Conservation (phyloP, 345 rosid genomes). For the Trapa incisa region DNA sequence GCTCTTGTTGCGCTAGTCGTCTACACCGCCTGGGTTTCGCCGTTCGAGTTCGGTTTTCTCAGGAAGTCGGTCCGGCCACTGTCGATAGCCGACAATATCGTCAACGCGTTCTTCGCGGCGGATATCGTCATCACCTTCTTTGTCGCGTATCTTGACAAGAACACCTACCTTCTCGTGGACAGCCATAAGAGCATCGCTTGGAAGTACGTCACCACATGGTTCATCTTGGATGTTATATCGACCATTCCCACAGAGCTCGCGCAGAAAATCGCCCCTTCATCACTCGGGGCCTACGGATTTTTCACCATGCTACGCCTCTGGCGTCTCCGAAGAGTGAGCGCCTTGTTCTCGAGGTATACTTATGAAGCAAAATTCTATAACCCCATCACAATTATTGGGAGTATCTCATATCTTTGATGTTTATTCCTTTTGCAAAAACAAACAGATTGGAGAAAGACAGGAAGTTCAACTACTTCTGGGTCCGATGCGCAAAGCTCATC, state of each 20-base stretch:
- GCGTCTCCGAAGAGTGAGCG: constrained; percentile 96
- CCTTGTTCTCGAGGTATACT: constrained; percentile 66
- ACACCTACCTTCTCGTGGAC: constrained; percentile 62
- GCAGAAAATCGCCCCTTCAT: constrained; percentile 38
- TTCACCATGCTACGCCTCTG: constrained; percentile 94
- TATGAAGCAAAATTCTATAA: too few relatives aligned
- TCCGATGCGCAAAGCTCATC: constrained; percentile 81
- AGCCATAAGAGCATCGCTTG: constrained; percentile 55
- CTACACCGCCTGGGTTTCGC: constrained; percentile 92
- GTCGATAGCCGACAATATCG: constrained; percentile 61
- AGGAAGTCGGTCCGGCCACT: constrained; percentile 38
- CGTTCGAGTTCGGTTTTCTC: constrained; percentile 84
- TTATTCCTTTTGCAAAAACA: constrained; percentile 8
- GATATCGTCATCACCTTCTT: constrained; percentile 81
- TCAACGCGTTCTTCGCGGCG: constrained; percentile 75
- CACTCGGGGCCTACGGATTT: constrained; percentile 43
- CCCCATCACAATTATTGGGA: neutral
- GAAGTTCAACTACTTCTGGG: constrained; percentile 86
- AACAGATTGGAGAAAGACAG: constrained; percentile 87
- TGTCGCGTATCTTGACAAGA: constrained; percentile 65
- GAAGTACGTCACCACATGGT: constrained; percentile 71
- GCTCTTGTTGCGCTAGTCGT: constrained; percentile 58
- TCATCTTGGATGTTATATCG: constrained; percentile 62
- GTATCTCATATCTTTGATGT: neutral
- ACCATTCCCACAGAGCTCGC: constrained; percentile 71